A percentile compares a stretch with the other conserved stretches of the same genome.
Evolutionary conservation across 371 early-diverging fungal genomes (phyloP).

Genomic region (Rhizopus delemar): DNA sequence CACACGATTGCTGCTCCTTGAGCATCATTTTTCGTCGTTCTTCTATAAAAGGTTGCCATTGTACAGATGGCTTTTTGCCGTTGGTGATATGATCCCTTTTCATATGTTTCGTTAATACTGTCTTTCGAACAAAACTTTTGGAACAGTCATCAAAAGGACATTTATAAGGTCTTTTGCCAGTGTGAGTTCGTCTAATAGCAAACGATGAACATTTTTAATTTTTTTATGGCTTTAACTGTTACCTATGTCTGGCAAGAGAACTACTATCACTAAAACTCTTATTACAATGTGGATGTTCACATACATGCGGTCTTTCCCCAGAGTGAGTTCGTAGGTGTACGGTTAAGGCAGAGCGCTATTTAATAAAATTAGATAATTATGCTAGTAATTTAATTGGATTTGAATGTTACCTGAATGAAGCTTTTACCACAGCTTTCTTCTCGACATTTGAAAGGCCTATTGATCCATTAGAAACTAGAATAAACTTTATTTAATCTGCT

Average conservation of each 20-base stretch:
- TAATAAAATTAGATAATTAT: background rate
- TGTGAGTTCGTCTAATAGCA: slow-evolving; percentile 62
- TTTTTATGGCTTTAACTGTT: slow-evolving; percentile 1
- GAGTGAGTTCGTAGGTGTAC: slow-evolving; percentile 80
- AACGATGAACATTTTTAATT: background rate
- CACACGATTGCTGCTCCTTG: slow-evolving; percentile 31
- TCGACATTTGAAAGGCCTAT: slow-evolving; percentile 66
- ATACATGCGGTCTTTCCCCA: slow-evolving; percentile 78
- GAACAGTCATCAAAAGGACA: slow-evolving; percentile 62
- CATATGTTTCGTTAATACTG: slow-evolving; percentile 72
- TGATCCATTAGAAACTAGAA: too few relatives aligned
- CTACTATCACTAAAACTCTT: slow-evolving; percentile 68
- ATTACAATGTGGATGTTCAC: slow-evolving; percentile 61
- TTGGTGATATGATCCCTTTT: slow-evolving; percentile 41
- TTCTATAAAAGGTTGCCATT: slow-evolving; percentile 54
- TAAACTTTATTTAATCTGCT: too few relatives aligned
- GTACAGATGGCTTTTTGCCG: slow-evolving; percentile 44
- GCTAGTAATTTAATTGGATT: slow-evolving; percentile 1
- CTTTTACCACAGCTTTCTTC: slow-evolving; percentile 72
- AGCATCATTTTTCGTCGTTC: slow-evolving; percentile 40
- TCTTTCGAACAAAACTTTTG: slow-evolving; percentile 71
- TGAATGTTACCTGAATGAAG: slow-evolving; percentile 64
- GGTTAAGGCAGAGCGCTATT: slow-evolving; percentile 72
- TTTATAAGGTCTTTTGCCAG: slow-evolving; percentile 72
- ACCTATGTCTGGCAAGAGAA: slow-evolving; percentile 53